Evolutionary conservation across 75 land plant species (phyloP), one percentile per base, ranked within the genome.

Genomic region (Sequoiadendron giganteum): DNA sequence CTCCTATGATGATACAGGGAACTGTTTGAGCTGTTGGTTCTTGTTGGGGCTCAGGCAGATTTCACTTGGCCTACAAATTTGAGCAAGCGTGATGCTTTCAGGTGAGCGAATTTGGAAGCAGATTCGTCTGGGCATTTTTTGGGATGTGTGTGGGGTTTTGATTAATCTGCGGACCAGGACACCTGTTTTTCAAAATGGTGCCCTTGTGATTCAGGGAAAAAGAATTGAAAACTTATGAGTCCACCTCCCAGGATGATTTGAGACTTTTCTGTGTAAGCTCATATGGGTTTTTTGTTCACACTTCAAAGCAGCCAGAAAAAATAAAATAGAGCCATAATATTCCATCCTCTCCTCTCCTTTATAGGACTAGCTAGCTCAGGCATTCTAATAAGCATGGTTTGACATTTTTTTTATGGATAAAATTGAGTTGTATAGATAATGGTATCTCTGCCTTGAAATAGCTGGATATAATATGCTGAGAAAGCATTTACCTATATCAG

Each of bases 1-100:
- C 5, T 30, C 1, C 7, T 65, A 28, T 65, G 28, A 65, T 65
- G 28, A 68, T 93, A 70, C 98, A 97, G 98, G 94, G 90, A 91
- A 65, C 89, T 97, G 77, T 97, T 97, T 88, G 98, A 97, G 92
- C 89, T 97, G 78, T 92, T 97, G 88, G 92, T 91, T 6, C 89
- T 97, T n/a, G 92, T 91, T 11, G 95, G 95, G 49, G 95, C 98
- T 19, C 91, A 94, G 89, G 92, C 97, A 86, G 98, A 97, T 87
- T 92, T 93, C 10, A 90, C 93, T 78, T 94, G 98, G 96, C 93
- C 98, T 54, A 87, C 90, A 36, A 91, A 95, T 73, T 91, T 97
- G 40, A 92, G 88, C 85, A 91, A 89, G 85, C 92, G 97, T 75
- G 93, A 94, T 11, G 85, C 90, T 11, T 94, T 93, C 73, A 94